phyloP scores from a whole-genome alignment of 139 green algal species.

The Chlamydomonas sphaeroides region DNA sequence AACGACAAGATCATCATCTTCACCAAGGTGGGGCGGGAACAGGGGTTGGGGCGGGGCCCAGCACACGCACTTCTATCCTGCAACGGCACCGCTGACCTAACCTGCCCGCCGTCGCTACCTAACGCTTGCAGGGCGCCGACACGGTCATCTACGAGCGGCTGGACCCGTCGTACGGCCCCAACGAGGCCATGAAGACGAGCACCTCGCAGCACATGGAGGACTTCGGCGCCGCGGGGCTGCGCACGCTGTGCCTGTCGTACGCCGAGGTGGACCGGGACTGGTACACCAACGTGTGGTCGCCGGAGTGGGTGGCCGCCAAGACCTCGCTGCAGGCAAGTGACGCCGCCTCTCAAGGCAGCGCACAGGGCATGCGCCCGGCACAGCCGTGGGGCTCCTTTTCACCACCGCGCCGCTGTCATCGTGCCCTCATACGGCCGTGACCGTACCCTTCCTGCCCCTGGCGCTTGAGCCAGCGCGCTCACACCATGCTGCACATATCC shows the following conservation, averaged over 20 bases:
- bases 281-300: slow-evolving; percentile 59
- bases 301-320: slow-evolving; percentile 49
- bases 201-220: slow-evolving; percentile 79
- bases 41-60: too few species aligned
- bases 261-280: slow-evolving; percentile 57
- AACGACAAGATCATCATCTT: slow-evolving; percentile 68
- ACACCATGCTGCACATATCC: too few species aligned
- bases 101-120: too few species aligned
- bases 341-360: too few species aligned
- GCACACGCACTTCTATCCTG: too few species aligned
- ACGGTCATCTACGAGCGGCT: slow-evolving; percentile 84
- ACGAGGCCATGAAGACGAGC: slow-evolving; percentile 55
- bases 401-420: too few species aligned
- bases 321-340: slow-evolving; percentile 40
- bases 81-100: too few species aligned
- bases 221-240: slow-evolving; percentile 83
- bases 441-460: too few species aligned
- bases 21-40: slow-evolving; percentile 56
- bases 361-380: too few species aligned
- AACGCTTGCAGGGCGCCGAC: slow-evolving; percentile 75
- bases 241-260: slow-evolving; percentile 86
- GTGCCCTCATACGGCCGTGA: too few species aligned
- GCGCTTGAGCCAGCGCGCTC: too few species aligned
- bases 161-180: slow-evolving; percentile 46
- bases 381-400: too few species aligned